phyloP scores from a whole-genome alignment of 371 early-diverging fungal genomes.

The Saksenaea vasiformis region DNA sequence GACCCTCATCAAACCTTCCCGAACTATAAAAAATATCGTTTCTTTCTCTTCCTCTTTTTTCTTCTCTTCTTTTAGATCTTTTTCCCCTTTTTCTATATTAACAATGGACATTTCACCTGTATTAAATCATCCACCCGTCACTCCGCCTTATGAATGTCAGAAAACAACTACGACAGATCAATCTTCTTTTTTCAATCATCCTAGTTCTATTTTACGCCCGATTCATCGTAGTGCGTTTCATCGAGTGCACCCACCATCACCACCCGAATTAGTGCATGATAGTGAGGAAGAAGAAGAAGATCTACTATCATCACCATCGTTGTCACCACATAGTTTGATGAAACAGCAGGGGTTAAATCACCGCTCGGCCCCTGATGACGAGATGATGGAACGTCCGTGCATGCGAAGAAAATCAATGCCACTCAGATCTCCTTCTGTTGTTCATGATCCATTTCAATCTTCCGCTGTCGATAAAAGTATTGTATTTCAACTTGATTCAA shows the following conservation, averaged over 20 bases:
- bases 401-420: constrained; percentile 1
- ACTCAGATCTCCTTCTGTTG: constrained; percentile 4
- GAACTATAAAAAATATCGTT: neutral
- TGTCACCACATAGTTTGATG: constrained; percentile 10
- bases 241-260: constrained; percentile 32
- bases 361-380: constrained; percentile 3
- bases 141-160: constrained; percentile 32
- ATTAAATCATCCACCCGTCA: constrained; percentile 23
- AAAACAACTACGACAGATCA: constrained; percentile 10
- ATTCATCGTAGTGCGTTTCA: constrained; percentile 24
- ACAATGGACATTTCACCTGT: constrained; percentile 21
- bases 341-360: constrained; percentile 10
- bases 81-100: neutral
- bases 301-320: constrained; percentile 16
- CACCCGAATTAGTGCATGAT: constrained; percentile 38
- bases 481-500: neutral
- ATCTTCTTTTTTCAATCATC: constrained; percentile 7
- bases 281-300: constrained; percentile 21
- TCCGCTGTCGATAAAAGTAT: neutral
- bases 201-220: neutral
- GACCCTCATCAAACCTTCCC: neutral
- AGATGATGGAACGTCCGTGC: neutral
- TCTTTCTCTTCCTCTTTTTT: neutral
- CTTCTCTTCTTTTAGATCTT: constrained; percentile 1
- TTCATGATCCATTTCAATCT: neutral